phyloP scores from a whole-genome alignment of 202 grass and related monocot genomes.

The Setaria italica region DNA sequence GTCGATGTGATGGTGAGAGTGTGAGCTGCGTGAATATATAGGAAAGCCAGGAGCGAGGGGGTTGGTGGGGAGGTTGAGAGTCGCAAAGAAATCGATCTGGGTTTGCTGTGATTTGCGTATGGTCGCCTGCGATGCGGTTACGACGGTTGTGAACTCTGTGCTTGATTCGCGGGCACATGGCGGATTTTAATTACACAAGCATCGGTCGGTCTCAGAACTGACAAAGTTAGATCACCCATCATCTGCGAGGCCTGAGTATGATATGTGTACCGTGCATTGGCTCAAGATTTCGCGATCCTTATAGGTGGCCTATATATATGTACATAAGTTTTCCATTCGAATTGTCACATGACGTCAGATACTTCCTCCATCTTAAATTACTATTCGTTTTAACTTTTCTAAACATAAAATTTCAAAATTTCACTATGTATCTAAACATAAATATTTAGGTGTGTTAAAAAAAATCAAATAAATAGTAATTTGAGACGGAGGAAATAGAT shows the following conservation, averaged over 20 bases:
- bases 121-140: not conserved
- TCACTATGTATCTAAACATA: no score
- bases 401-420: no score
- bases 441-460: no score
- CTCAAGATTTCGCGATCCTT: not conserved
- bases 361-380: no score
- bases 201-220: not conserved
- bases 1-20: not conserved
- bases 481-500: no score
- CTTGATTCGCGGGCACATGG: not conserved
- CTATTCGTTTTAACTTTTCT: no score
- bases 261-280: not conserved
- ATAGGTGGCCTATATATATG: not conserved
- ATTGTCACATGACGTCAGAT: not conserved
- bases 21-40: not conserved
- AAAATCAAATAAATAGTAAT: no score
- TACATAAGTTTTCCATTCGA: not conserved
- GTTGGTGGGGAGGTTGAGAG: conserved; percentile 52
- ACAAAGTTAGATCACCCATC: not conserved
- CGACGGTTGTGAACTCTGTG: not conserved
- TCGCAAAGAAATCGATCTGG: conserved; percentile 33
- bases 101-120: not conserved
- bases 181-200: not conserved
- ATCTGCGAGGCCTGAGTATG: not conserved
- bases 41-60: not conserved